Percentiles rank a stretch among this genome's conserved stretches.
These are phyloP conservation scores for Kwoniella dejecticola DNA, from an alignment of 768 basidiomycete species.

Conservation along the genomic window DNA sequence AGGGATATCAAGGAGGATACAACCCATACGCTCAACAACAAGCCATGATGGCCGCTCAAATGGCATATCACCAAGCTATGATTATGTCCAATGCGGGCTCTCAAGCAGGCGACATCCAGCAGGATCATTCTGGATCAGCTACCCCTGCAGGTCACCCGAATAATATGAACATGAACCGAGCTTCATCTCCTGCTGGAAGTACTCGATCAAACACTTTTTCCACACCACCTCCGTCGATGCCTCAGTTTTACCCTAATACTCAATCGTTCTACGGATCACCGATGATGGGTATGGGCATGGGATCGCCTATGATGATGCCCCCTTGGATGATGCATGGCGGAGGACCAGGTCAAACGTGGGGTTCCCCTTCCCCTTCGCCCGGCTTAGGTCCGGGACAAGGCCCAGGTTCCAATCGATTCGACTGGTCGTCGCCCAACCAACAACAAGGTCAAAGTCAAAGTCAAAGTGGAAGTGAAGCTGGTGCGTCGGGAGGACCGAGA, in stretches of 20 bases:
- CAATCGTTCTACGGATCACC: conserved; percentile 13
- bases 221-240: conserved; percentile 12
- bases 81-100: conserved; percentile 41
- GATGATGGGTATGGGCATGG: conserved; percentile 22
- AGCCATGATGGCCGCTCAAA: conserved; percentile 58
- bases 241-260: conserved; percentile 2
- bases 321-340: conserved; percentile 16
- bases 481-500: conserved; percentile 5
- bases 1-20: conserved; percentile 37
- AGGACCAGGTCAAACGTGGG: conserved; percentile 17
- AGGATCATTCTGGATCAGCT: background rate
- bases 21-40: conserved; percentile 55
- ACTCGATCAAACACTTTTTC: conserved; percentile 14
- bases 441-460: background rate
- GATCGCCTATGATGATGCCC: conserved; percentile 7
- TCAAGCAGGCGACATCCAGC: conserved; percentile 29
- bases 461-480: conserved; percentile 12
- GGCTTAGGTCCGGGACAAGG: conserved; percentile 6
- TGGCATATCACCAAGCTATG: conserved; percentile 56
- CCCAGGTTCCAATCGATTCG: conserved; percentile 7
- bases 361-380: conserved; percentile 1
- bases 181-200: conserved; percentile 16
- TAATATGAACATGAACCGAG: background rate
- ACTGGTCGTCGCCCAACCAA: conserved; percentile 11
- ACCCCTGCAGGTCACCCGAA: background rate